Percentiles rank a stretch among this genome's conserved stretches.
These are phyloP conservation scores for Salix udensis DNA, from an alignment of 345 rosid genomes.

Conservation along the genomic window DNA sequence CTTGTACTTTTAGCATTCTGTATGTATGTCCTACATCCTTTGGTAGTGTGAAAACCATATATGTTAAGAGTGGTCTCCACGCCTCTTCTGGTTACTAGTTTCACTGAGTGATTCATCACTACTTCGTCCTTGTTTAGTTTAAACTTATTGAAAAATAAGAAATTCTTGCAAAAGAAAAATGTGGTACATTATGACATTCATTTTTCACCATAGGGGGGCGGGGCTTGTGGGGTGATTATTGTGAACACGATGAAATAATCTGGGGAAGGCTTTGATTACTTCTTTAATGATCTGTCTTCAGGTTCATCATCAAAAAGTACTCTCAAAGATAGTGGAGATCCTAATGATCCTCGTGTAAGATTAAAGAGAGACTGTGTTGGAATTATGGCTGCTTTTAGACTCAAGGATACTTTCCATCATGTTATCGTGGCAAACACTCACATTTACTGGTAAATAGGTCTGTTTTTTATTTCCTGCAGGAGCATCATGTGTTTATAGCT, in stretches of 20 bases:
- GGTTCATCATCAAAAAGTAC: conserved; percentile 33
- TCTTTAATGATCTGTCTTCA: conserved; percentile 14
- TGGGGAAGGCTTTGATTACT: not conserved
- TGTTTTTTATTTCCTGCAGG: not conserved
- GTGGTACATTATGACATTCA: not conserved
- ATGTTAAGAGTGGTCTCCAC: not conserved
- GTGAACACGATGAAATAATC: not conserved
- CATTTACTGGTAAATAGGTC: conserved; percentile 63
- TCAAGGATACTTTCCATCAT: conserved; percentile 52
- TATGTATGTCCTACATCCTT: not conserved
- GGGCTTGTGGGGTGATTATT: not conserved
- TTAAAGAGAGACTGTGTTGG: conserved; percentile 89
- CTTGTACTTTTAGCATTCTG: not conserved
- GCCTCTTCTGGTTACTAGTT: not conserved
- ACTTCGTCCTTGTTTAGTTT: not conserved
- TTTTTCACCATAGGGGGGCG: not conserved
- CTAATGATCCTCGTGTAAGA: conserved; percentile 71
- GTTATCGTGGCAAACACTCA: conserved; percentile 85
- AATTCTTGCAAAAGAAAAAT: not conserved
- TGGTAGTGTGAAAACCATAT: not conserved
- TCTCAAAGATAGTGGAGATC: conserved; percentile 58
- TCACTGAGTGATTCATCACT: not conserved
- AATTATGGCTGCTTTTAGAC: conserved; percentile 80
- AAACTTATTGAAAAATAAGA: not conserved
- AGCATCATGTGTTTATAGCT: conserved; percentile 1